Base-by-base conservation (phyloP, 1,284 basidiomycete genomes). In the Ceratobasidium papillatum region DNA sequence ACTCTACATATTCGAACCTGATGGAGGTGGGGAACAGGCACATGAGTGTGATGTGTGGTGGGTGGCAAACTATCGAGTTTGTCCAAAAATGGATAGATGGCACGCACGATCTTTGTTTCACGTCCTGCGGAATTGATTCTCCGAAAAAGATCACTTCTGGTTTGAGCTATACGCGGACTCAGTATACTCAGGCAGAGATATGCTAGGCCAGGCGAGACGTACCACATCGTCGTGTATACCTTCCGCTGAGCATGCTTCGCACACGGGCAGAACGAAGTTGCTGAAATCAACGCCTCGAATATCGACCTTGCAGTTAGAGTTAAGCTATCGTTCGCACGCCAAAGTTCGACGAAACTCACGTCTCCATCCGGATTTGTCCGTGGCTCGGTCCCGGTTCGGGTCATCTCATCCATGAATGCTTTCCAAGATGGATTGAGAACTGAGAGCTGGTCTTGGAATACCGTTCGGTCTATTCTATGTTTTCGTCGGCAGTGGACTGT, bases 311-410 rank as follows among this genome's bases (percentile, higher is more conserved):
- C 9, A 19, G 19, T 47, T n/a, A 47, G 19, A 47, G 8, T 47
- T 47, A n/a, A 36, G 36, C 58, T 32, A 75, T 52, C 27, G n/a
- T 58, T 17, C 47, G 52, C 59, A 36, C 30, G 36, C 45, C 19
- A 17, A 47, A 9, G 14, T 3, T 22, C 41, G n/a, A 32, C 19
- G 45, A 71, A n/a, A 84, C 87, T 73, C 77, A 94, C 94, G 84
- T 96, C 95, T 80, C 95, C 95, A 79, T 96, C 96, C 4, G 95
- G 95, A 80, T 97, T 97, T 17, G 93, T 95, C 74, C 93, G 86
- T 0, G 89, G 91, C 75, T 88, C 86, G 25, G 83, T 83, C 0
- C 90, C 90, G 0, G 87, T 89, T 43, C 84, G 82, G 79, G 91
- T 91, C 49, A 94, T 83, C 75, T 92, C 88, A 66, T 89, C 87